Conservation (phyloP, 352 stramenopile species). For the Globisporangium radiosum region DNA sequence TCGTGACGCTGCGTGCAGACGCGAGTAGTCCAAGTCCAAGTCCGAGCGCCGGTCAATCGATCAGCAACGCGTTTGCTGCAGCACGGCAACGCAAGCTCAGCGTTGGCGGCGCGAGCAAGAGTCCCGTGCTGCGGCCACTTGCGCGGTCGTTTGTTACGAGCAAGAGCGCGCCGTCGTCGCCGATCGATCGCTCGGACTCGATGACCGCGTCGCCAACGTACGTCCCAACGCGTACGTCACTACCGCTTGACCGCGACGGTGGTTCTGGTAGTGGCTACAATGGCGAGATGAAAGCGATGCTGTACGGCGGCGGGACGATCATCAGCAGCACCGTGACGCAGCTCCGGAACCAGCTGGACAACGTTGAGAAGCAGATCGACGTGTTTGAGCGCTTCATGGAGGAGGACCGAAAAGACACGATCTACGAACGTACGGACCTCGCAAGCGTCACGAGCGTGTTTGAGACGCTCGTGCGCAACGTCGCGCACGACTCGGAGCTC, state of each 20-base stretch:
- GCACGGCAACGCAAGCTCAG: slow-evolving; percentile 5
- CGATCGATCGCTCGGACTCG: slow-evolving; percentile 26
- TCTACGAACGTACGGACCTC: slow-evolving; percentile 77
- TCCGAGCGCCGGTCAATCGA: too few relatives aligned
- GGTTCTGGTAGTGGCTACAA: background rate
- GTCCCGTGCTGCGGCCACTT: slow-evolving; percentile 8
- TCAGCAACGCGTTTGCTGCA: slow-evolving; percentile 1
- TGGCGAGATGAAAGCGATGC: background rate
- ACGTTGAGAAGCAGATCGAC: slow-evolving; percentile 86
- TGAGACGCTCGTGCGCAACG: slow-evolving; percentile 41
- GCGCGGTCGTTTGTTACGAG: slow-evolving; percentile 15
- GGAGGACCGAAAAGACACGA: slow-evolving; percentile 81
- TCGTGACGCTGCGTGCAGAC: background rate
- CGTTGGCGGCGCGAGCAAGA: slow-evolving; percentile 4
- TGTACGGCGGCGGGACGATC: slow-evolving; percentile 31
- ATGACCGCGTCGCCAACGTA: slow-evolving; percentile 11
- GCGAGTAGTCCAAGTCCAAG: background rate
- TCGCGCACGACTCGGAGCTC: slow-evolving; percentile 55
- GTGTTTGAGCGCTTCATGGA: slow-evolving; percentile 87
- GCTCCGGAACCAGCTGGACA: slow-evolving; percentile 77
- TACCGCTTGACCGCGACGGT: slow-evolving; percentile 12
- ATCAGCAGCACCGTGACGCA: slow-evolving; percentile 71
- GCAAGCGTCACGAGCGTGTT: slow-evolving; percentile 68
- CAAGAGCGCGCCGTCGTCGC: slow-evolving; percentile 49
- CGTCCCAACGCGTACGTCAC: slow-evolving; percentile 10